A percentile compares a stretch with the other conserved stretches of the same genome.
Conservation (phyloP, 2,329 filamentous ascomycete genomes). For the Calycina marina region DNA sequence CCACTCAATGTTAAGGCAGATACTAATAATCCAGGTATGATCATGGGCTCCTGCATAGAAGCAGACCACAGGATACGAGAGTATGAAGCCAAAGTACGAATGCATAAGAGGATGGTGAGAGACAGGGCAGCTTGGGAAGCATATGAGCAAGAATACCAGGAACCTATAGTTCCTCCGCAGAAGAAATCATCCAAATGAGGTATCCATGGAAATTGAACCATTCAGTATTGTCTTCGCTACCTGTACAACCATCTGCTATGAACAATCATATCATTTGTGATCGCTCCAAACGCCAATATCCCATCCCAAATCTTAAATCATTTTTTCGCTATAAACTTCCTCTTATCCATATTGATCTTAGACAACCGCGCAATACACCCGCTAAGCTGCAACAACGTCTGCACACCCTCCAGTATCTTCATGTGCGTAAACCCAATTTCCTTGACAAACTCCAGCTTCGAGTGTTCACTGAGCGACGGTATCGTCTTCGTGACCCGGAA, state of each 20-base stretch:
- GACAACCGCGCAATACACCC: conserved; percentile 83
- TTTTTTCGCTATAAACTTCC: conserved; percentile 44
- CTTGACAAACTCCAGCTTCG: conserved; percentile 93
- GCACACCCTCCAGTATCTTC: conserved; percentile 95
- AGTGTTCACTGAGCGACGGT: conserved; percentile 78
- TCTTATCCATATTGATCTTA: conserved; percentile 92
- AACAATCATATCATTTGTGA: too few species aligned
- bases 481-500: conserved; percentile 97
- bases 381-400: conserved; percentile 85
- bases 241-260: not conserved
- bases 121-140: conserved; percentile 56
- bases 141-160: conserved; percentile 41
- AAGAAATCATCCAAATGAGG: too few species aligned
- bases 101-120: conserved; percentile 45
- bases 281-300: conserved; percentile 17
- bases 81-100: conserved; percentile 51
- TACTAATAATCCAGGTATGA: conserved; percentile 35
- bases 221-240: too few species aligned
- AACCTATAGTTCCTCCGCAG: conserved; percentile 4
- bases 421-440: conserved; percentile 99
- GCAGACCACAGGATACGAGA: conserved; percentile 53
- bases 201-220: too few species aligned
- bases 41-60: conserved; percentile 63
- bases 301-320: too few species aligned
- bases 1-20: not conserved